Base-by-base conservation (phyloP, 2,329 filamentous ascomycete species). In the Phoma sp. region DNA sequence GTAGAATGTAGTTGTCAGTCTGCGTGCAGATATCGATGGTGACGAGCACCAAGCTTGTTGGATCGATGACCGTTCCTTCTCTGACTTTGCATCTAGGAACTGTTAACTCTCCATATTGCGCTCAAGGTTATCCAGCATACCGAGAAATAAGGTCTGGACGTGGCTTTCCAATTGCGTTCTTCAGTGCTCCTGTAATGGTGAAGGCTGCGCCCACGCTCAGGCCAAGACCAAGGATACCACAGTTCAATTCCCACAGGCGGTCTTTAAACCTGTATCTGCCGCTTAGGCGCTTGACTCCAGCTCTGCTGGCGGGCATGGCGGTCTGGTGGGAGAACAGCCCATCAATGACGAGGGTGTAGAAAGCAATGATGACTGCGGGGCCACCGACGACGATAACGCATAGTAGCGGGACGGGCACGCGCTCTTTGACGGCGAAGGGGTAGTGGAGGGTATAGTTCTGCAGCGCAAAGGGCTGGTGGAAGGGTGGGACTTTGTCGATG, bases 161-260 rank as follows among this genome's bases (percentile, higher is more conserved):
- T 5, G 84, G 84, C 65, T 85, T 86, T 33, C 84, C 84, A 58
- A 82, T 83, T 2, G 83, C 80, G 64, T 83, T 85, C 70, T 86
- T 86, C 64, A 86, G 65, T 4, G 79, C 80, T 33, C 82, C 74
- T 57, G 84, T 86, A 43, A 86, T 82, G 21, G 84, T 79, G 65
- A 85, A 86, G 0, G 82, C 80, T n/a, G 81, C 72, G 13, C 77
- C 81, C 51, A 84, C 80, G 29, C 82, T 79, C 36, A 86, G 69
- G 15, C 82, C 66, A 52, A 86, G 70, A n/a, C 84, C 84, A 24
- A 86, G 67, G 10, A 85, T 78, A 2, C 84, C 84, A 62, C 84
- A 85, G 63, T 86, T 86, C 64, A 86, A 73, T 69, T 86, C 83
- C 84, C 84, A 86, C n/a, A 86, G 66, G 19, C 84, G 76, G 61